phyloP scores from a whole-genome alignment of 345 rosid genomes.

The Garcia nutans region DNA sequence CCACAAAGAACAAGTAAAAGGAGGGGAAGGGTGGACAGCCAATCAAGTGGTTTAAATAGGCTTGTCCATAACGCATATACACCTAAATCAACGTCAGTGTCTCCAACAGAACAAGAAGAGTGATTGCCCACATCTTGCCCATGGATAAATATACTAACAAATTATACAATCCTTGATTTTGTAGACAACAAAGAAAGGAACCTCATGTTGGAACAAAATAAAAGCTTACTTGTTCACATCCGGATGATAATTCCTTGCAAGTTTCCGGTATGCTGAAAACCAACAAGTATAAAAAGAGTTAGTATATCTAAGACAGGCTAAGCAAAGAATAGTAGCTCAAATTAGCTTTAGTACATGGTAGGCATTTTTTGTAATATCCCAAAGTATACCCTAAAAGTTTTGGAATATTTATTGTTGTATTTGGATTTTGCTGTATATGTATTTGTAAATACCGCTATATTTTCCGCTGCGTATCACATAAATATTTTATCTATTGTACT shows the following conservation, averaged over 20 bases:
- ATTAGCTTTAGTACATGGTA: neutral
- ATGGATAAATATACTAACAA: no score
- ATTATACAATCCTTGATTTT: no score
- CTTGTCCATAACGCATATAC: no score
- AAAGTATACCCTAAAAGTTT: no score
- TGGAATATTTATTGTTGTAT: no score
- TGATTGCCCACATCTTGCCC: neutral
- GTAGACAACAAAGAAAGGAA: neutral
- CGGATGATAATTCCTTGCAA: conserved; percentile 93
- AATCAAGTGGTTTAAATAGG: neutral
- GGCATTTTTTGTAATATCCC: no score
- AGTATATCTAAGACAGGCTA: neutral
- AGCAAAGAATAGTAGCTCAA: no score
- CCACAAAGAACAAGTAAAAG: neutral
- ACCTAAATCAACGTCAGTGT: neutral
- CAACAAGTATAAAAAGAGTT: neutral
- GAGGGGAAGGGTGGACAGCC: neutral
- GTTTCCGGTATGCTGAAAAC: conserved; percentile 89
- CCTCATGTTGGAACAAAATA: neutral
- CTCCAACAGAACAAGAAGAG: neutral
- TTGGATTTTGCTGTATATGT: no score
- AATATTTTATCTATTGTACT: no score
- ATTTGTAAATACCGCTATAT: no score
- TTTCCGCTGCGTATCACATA: no score
- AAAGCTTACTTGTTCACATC: conserved; percentile 85